These are phyloP conservation scores for Neurospora africana DNA, from an alignment of 495 filamentous ascomycete genomes.

Conservation along the genomic window DNA sequence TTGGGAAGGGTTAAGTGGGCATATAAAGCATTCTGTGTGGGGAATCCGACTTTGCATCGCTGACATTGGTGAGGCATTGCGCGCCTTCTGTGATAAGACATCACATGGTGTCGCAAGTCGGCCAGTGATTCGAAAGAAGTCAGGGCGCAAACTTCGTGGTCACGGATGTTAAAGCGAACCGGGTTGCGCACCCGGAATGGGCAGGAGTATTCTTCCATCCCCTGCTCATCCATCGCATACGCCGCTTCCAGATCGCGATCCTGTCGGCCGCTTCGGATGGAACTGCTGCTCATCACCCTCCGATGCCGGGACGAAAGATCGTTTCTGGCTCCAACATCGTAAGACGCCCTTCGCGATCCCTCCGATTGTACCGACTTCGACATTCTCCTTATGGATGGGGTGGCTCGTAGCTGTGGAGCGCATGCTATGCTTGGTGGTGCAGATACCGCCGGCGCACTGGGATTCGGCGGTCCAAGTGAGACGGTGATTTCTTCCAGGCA, in stretches of 20 bases:
- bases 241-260: not conserved
- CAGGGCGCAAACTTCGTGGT: slow-evolving; percentile 22
- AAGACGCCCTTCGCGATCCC: not conserved
- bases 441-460: not conserved
- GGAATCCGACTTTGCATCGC: slow-evolving; percentile 12
- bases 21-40: slow-evolving; percentile 1
- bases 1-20: slow-evolving; percentile 14
- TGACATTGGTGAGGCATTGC: slow-evolving; percentile 10
- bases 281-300: not conserved
- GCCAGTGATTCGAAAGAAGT: slow-evolving; percentile 9
- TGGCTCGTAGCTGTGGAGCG: not conserved
- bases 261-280: not conserved
- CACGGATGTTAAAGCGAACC: slow-evolving; percentile 25
- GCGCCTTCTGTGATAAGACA: slow-evolving; percentile 4
- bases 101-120: slow-evolving; percentile 17
- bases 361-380: not conserved
- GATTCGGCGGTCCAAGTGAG: not conserved
- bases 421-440: not conserved
- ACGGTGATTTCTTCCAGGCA: slow-evolving; percentile 4
- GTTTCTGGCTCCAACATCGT: not conserved
- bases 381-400: not conserved
- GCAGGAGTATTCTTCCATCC: slow-evolving; percentile 12
- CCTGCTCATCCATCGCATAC: not conserved
- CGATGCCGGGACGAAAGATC: not conserved
- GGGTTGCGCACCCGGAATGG: slow-evolving; percentile 31